phyloP scores from a whole-genome alignment of 2,329 filamentous ascomycete species.

The Colletotrichum tanaceti region DNA sequence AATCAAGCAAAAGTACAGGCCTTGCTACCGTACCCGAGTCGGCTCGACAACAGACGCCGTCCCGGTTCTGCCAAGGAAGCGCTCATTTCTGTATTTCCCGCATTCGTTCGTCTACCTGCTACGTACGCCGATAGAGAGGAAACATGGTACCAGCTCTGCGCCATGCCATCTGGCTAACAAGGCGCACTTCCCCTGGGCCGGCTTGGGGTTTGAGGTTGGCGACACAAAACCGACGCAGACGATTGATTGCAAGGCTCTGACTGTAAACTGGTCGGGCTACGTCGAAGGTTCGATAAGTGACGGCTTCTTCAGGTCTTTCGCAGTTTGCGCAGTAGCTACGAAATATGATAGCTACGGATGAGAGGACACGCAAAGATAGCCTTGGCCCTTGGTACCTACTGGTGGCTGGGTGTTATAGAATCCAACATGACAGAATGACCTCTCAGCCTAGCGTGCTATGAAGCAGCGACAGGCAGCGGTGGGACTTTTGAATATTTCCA shows the following conservation, averaged over 20 bases:
- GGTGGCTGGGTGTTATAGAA: not conserved
- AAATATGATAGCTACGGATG: not conserved
- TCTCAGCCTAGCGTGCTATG: slow-evolving; percentile 17
- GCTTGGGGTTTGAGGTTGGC: slow-evolving; percentile 11
- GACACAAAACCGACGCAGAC: slow-evolving; percentile 5
- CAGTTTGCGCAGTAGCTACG: not conserved
- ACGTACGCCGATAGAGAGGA: not conserved
- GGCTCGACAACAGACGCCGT: not conserved
- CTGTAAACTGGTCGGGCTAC: not conserved
- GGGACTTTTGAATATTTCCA: slow-evolving; percentile 2
- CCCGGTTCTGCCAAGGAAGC: not conserved
- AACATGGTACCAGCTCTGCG: no score
- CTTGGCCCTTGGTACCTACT: not conserved
- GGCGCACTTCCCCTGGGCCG: not conserved
- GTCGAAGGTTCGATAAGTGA: not conserved
- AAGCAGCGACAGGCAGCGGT: not conserved
- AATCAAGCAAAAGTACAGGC: not conserved
- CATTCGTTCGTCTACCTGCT: not conserved
- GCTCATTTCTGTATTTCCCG: not conserved
- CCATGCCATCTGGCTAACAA: not conserved
- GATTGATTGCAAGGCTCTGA: not conserved
- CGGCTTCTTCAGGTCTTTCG: not conserved
- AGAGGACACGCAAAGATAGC: not conserved
- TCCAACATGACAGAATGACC: not conserved
- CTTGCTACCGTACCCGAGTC: slow-evolving; percentile 32